Evolutionary conservation across 169 alveolate genomes (phyloP).

Genomic region (Plasmodium cynomolgi): DNA sequence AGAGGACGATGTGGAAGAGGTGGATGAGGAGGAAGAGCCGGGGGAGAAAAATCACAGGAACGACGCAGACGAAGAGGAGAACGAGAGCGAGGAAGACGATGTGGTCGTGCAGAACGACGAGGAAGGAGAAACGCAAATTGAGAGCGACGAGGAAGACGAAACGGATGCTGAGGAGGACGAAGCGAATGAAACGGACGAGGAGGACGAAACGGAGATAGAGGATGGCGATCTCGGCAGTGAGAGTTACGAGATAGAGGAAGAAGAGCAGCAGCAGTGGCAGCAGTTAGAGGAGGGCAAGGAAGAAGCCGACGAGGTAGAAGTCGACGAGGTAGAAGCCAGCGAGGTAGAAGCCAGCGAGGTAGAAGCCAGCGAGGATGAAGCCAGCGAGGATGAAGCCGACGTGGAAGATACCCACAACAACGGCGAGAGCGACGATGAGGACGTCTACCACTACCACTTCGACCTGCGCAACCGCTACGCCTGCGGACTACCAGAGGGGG

Average conservation of each 20-base stretch:
- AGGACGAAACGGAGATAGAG: background rate
- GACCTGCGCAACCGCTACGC: background rate
- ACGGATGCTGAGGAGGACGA: background rate
- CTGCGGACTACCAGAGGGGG: background rate
- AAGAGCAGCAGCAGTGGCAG: background rate
- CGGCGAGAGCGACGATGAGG: background rate
- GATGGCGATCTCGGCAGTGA: background rate
- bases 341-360: background rate
- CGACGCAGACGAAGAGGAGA: constrained; percentile 7
- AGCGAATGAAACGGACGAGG: background rate
- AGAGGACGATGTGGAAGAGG: background rate
- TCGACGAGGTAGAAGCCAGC: background rate
- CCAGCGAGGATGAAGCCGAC: background rate
- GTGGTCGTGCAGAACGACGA: background rate
- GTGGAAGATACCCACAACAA: background rate
- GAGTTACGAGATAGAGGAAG: background rate
- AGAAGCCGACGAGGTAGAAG: background rate
- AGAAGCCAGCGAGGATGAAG: background rate
- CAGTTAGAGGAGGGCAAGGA: background rate
- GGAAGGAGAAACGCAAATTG: constrained; percentile 13
- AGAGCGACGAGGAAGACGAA: background rate
- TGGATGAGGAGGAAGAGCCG: background rate
- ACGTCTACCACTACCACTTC: background rate
- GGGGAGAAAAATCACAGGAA: background rate
- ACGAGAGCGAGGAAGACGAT: background rate